These are phyloP conservation scores for Vitis labrusca DNA, from an alignment of 164 flowering plant species.

Conservation along the genomic window DNA sequence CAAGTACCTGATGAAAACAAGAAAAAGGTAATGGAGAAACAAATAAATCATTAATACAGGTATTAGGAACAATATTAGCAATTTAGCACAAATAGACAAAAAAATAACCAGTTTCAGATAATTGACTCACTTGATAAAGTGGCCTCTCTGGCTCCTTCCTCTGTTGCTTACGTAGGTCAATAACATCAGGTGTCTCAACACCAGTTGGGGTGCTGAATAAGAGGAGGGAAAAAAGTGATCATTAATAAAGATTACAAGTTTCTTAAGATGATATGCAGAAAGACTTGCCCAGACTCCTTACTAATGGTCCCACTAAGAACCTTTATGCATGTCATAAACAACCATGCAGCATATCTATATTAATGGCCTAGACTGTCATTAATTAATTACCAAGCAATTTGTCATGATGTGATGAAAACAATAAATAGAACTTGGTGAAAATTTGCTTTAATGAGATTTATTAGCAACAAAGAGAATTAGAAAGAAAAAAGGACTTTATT, in stretches of 20 bases:
- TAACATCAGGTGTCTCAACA: constrained; percentile 97
- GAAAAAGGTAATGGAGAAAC: not conserved
- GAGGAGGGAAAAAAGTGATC: not conserved
- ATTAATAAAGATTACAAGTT: not conserved
- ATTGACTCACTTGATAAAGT: constrained; percentile 72
- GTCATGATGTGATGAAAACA: too few species aligned
- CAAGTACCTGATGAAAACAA: constrained; percentile 61
- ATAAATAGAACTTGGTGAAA: too few species aligned
- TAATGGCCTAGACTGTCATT: too few species aligned
- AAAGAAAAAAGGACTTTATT: too few species aligned
- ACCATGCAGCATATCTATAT: too few species aligned
- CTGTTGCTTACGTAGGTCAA: constrained; percentile 97
- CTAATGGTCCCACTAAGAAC: too few species aligned
- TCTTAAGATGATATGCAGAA: too few species aligned
- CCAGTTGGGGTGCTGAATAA: constrained; percentile 88
- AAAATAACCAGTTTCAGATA: not conserved
- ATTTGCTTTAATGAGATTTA: too few species aligned
- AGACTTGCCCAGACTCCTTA: too few species aligned
- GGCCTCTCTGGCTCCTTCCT: constrained; percentile 96
- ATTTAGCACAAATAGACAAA: not conserved
- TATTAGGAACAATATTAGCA: not conserved
- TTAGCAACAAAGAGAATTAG: too few species aligned
- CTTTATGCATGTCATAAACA: too few species aligned
- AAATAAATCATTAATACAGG: not conserved
- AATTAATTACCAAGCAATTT: too few species aligned